Evolutionary conservation across 306 rosid species (phyloP).

Genomic region (Fragaria iinumae): DNA sequence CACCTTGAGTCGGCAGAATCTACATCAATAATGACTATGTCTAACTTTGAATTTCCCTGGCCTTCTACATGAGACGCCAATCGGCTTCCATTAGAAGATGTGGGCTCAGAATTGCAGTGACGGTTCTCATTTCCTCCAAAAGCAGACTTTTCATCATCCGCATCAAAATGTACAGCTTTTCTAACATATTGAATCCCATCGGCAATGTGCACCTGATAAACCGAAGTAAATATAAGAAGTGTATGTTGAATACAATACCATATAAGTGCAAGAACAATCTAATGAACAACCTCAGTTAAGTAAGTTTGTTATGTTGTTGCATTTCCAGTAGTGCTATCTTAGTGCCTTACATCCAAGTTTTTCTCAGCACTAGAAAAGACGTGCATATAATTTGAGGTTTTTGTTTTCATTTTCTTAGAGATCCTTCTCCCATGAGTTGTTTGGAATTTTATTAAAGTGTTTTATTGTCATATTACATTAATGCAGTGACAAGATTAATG

Average conservation of each 20-base stretch:
- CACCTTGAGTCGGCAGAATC: conserved; percentile 93
- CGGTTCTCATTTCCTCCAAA: conserved; percentile 25
- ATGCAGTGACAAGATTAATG: not conserved
- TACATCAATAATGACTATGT: conserved; percentile 78
- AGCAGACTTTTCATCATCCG: conserved; percentile 21
- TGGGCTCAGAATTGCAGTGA: conserved; percentile 13
- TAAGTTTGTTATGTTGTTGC: not conserved
- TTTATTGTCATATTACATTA: not conserved
- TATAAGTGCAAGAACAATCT: conserved; percentile 3
- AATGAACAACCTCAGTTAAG: not conserved
- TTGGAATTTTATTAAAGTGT: not conserved
- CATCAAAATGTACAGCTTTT: conserved; percentile 34
- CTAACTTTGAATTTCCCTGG: conserved; percentile 45
- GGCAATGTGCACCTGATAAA: conserved; percentile 74
- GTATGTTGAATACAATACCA: not conserved
- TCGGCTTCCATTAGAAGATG: conserved; percentile 35
- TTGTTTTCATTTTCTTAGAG: not conserved
- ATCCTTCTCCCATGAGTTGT: not conserved
- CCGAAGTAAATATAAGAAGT: conserved; percentile 16
- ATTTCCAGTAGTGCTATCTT: not conserved
- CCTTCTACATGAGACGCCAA: conserved; percentile 31
- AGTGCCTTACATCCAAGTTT: not conserved
- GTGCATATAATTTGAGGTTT: not conserved
- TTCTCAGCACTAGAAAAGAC: not conserved
- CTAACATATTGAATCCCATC: conserved; percentile 83